Conservation (phyloP, 768 basidiomycete species). For the Suillus clintonianus region DNA sequence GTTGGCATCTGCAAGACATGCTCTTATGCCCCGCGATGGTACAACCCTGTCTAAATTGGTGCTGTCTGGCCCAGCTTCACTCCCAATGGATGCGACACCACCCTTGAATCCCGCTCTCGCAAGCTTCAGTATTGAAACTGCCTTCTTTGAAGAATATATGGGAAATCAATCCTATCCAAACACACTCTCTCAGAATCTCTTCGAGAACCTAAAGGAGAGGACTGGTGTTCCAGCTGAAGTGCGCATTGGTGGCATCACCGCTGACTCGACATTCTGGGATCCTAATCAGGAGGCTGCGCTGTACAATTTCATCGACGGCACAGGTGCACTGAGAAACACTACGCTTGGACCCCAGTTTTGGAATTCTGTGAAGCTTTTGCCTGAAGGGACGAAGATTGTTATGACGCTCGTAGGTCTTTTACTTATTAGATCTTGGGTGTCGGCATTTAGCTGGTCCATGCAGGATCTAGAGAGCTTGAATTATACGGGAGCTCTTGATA, state of each 20-base stretch:
- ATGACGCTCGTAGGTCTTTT: conserved; percentile 42
- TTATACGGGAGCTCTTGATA: conserved; percentile 41
- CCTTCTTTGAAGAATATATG: conserved; percentile 52
- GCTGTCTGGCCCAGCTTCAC: conserved; percentile 41
- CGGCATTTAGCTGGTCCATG: not conserved
- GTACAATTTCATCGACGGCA: conserved; percentile 45
- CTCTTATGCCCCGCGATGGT: conserved; percentile 8
- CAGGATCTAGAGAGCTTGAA: conserved; percentile 49
- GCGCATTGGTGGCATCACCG: conserved; percentile 56
- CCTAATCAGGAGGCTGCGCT: conserved; percentile 32
- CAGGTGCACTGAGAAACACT: conserved; percentile 48
- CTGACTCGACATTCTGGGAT: conserved; percentile 54
- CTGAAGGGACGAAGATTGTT: conserved; percentile 47
- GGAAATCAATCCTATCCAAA: conserved; percentile 49
- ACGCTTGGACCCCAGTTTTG: conserved; percentile 54
- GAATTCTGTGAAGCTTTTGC: conserved; percentile 44
- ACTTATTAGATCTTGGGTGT: not conserved
- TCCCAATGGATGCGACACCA: conserved; percentile 47
- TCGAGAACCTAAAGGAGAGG: conserved; percentile 47
- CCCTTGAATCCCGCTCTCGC: conserved; percentile 45
- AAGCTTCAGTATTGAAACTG: conserved; percentile 58
- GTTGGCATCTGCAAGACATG: conserved; percentile 12
- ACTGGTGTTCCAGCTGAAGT: conserved; percentile 48
- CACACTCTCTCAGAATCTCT: conserved; percentile 41
- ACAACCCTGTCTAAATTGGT: conserved; percentile 24